phyloP scores from a whole-genome alignment of 1,284 basidiomycete genomes.

The Stereum hirsutum region DNA sequence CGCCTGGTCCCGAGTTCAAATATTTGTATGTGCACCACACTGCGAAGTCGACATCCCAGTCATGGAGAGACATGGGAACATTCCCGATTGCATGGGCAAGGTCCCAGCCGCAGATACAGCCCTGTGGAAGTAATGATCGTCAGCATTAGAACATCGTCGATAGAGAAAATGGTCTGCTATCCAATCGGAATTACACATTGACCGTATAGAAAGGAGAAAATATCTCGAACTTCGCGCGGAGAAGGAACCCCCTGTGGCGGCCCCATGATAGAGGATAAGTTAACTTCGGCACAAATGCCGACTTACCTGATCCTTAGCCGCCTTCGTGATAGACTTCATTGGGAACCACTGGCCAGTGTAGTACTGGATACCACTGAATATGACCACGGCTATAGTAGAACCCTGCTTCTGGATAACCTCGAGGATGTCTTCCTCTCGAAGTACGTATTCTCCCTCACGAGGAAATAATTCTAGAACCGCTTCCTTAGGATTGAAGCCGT shows the following conservation, averaged over 20 bases:
- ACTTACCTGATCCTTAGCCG: conserved; percentile 72
- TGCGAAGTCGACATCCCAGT: conserved; percentile 95
- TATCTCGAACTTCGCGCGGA: neutral
- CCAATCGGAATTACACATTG: no score
- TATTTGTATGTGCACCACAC: conserved; percentile 99
- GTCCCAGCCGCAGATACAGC: conserved; percentile 92
- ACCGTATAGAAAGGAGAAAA: no score
- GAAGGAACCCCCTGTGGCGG: no score
- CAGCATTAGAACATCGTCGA: conserved; percentile 4
- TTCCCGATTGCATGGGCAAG: conserved; percentile 95
- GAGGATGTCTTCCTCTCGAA: conserved; percentile 89
- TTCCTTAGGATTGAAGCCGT: conserved; percentile 69
- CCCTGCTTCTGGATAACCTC: conserved; percentile 68
- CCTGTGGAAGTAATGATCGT: conserved; percentile 34
- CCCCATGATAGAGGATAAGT: no score
- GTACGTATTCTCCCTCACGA: conserved; percentile 75
- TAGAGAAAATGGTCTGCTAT: neutral
- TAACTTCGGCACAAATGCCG: conserved; percentile 4
- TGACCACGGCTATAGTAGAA: conserved; percentile 73
- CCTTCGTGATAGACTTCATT: conserved; percentile 74
- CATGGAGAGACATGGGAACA: conserved; percentile 81
- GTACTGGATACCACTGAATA: conserved; percentile 91
- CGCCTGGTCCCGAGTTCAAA: conserved; percentile 92
- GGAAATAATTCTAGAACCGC: conserved; percentile 79
- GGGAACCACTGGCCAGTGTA: conserved; percentile 97